Percentiles rank a stretch among this genome's conserved stretches.
Evolutionary conservation across 768 basidiomycete species (phyloP).

Genomic region (Mycena polygramma): DNA sequence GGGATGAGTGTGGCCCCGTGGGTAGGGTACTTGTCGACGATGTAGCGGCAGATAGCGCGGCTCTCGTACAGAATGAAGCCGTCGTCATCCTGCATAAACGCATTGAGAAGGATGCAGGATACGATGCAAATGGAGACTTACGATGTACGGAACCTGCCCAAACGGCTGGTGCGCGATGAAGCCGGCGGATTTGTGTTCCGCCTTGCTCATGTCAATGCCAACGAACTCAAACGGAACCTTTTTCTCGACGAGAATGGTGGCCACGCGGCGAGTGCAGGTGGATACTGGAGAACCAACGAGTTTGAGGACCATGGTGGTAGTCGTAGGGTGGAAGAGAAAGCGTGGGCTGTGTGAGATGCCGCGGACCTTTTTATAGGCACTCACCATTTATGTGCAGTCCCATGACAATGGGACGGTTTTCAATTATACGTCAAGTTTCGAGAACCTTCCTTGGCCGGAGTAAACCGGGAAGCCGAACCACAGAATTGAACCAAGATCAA

Average conservation of each 20-base stretch:
- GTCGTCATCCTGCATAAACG: slow-evolving; percentile 51
- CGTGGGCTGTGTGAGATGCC: background rate
- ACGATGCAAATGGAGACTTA: background rate
- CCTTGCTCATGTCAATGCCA: background rate
- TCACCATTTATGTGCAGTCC: background rate
- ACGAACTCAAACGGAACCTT: slow-evolving; percentile 7
- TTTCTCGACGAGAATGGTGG: background rate
- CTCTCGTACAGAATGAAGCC: slow-evolving; percentile 62
- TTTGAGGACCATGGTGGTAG: background rate
- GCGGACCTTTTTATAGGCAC: too few relatives aligned
- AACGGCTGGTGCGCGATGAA: background rate
- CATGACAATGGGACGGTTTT: too few relatives aligned
- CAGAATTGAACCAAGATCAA: background rate
- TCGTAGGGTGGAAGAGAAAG: background rate
- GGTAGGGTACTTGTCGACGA: slow-evolving; percentile 55
- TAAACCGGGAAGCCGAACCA: too few relatives aligned
- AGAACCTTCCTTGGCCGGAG: too few relatives aligned
- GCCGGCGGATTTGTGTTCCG: background rate
- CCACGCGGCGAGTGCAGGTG: background rate
- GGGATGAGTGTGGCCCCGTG: slow-evolving; percentile 60
- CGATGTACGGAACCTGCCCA: slow-evolving; percentile 4
- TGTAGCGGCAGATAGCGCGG: slow-evolving; percentile 61
- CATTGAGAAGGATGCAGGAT: too few relatives aligned
- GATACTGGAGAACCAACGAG: background rate
- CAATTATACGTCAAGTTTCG: too few relatives aligned